Evolutionary conservation across 345 rosid genomes (phyloP).

Genomic region (Camelina hispida): DNA sequence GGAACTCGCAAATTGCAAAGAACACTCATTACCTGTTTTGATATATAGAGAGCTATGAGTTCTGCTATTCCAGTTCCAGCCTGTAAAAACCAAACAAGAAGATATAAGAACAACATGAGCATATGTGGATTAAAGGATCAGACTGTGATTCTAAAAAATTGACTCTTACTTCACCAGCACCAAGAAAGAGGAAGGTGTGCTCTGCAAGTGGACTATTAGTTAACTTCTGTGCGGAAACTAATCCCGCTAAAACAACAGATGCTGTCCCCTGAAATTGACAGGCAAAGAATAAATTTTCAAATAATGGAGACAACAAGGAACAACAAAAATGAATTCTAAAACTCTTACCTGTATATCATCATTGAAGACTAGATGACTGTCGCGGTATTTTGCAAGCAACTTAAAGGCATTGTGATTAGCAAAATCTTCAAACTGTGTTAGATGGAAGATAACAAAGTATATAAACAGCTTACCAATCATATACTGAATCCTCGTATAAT

Average conservation of each 20-base stretch:
- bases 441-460: background rate
- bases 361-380: constrained; percentile 90
- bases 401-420: constrained; percentile 97
- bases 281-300: background rate
- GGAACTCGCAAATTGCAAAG: background rate
- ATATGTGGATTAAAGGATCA: background rate
- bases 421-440: constrained; percentile 89
- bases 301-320: background rate
- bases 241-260: constrained; percentile 89
- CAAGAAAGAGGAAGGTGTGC: constrained; percentile 87
- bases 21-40: constrained; percentile 69
- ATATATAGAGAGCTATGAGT: constrained; percentile 90
- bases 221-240: constrained; percentile 78
- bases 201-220: constrained; percentile 68
- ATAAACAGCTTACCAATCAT: constrained; percentile 3
- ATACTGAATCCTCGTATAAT: background rate
- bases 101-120: background rate
- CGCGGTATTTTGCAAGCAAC: constrained; percentile 71
- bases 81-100: constrained; percentile 49
- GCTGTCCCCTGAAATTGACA: constrained; percentile 79
- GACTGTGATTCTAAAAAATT: background rate
- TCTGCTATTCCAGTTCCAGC: constrained; percentile 99
- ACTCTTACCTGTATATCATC: constrained; percentile 86
- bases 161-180: constrained; percentile 90
- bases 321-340: background rate